Evolutionary conservation across 169 alveolate species (phyloP), one percentile per base, ranked within the genome.

Genomic region (Besnoitia besnoiti): DNA sequence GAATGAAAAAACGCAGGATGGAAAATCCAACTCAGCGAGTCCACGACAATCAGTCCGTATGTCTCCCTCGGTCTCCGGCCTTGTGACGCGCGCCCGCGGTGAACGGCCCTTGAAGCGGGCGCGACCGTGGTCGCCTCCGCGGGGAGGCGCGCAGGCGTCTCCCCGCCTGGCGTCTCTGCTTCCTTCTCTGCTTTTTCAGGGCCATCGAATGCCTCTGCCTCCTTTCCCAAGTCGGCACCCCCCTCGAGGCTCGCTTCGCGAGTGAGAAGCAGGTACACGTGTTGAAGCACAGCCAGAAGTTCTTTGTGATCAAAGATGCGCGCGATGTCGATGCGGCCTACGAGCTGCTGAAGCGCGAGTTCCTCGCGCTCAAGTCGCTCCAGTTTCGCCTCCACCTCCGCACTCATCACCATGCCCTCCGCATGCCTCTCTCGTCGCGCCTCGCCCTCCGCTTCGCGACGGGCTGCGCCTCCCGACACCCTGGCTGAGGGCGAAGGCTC

Each of bases 1-100:
- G 87, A 77, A 16, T 1, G 55, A 37, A 77, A 77, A 39, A 77
- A 77, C 61, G 87, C 87, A 37, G 87, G 87, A 55, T 77, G 87
- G 40, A 39, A 77, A 21, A 77, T 4, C 87, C 59, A 77, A 55
- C 87, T 77, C 61, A 77, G 30, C 33, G 59, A 40, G 35, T 77
- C 87, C 7, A 77, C 33, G 59, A 77, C 59, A 39, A 77, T 40
- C 59, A 77, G 7, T 1, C 40, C 49, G 59, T 77, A 77, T 16
- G 33, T 37, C 87, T 44, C 61, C 0, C 59, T 16, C 5, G 4
- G 59, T 77, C 42, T 35, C 80, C 30, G 59, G 24, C 16, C 59
- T 49, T 16, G 7, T 49, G 7, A 49, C 59, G 16, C n/a, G n/a
- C n/a, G 59, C 7, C 59, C 16, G 59, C 7, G 16, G 16, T 19